Evolutionary conservation across 1,139 yeast species (phyloP).

Genomic region (Geotrichum citri-aurantii): DNA sequence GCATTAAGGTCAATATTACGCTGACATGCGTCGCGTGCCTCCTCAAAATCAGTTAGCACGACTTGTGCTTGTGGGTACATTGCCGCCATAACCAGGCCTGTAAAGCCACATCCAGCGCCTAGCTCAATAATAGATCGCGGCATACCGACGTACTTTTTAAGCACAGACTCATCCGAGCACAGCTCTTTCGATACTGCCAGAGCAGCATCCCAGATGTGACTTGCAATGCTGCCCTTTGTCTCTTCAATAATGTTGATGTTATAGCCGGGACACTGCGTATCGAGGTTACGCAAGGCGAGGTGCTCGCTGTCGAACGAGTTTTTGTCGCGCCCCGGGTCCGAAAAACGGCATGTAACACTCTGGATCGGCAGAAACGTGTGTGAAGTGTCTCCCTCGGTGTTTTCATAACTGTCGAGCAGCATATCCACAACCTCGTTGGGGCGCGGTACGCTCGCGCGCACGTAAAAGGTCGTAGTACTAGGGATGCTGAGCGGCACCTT

Average conservation of each 20-base stretch:
- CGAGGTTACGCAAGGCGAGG: slow-evolving; percentile 13
- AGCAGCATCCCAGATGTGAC: slow-evolving; percentile 31
- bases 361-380: slow-evolving; percentile 14
- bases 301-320: slow-evolving; percentile 8
- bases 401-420: slow-evolving; percentile 14
- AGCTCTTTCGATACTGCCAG: slow-evolving; percentile 18
- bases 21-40: slow-evolving; percentile 27
- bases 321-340: slow-evolving; percentile 6
- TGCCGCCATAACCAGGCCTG: slow-evolving; percentile 26
- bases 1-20: slow-evolving; percentile 23
- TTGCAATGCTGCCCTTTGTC: slow-evolving; percentile 29
- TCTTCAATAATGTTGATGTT: slow-evolving; percentile 22
- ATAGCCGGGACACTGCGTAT: slow-evolving; percentile 15
- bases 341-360: slow-evolving; percentile 5
- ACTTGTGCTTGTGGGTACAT: slow-evolving; percentile 22
- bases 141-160: slow-evolving; percentile 9
- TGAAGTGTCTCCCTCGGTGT: not conserved
- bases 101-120: slow-evolving; percentile 32
- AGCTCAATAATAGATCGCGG: slow-evolving; percentile 25
- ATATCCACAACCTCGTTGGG: slow-evolving; percentile 13
- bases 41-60: slow-evolving; percentile 28
- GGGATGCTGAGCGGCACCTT: slow-evolving; percentile 1
- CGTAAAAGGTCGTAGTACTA: not conserved
- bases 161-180: slow-evolving; percentile 9
- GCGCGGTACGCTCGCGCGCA: slow-evolving; percentile 13